These are phyloP conservation scores for Pyricularia sp. DNA, from an alignment of 2,329 filamentous ascomycete genomes.

Conservation along the genomic window DNA sequence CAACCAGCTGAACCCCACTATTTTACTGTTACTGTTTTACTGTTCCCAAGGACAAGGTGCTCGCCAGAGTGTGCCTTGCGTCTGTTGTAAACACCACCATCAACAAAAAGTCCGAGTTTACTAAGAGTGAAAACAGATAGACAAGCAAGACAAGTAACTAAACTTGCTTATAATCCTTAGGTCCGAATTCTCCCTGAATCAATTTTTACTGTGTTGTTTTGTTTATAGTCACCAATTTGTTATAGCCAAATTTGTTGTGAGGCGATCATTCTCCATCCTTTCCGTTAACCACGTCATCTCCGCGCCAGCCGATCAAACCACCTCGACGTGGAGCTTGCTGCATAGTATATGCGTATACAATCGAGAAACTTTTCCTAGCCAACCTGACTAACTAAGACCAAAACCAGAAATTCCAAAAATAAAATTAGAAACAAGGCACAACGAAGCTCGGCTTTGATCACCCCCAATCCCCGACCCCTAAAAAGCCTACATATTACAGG, in stretches of 20 bases:
- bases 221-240: not conserved
- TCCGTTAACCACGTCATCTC: not conserved
- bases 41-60: not conserved
- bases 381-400: not conserved
- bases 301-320: not conserved
- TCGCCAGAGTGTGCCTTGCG: not conserved
- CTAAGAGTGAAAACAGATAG: not conserved
- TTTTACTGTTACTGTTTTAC: not conserved
- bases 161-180: not conserved
- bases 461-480: not conserved
- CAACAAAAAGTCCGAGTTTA: not conserved
- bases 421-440: not conserved
- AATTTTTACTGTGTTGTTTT: too few species aligned
- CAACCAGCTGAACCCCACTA: not conserved
- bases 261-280: not conserved
- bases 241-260: not conserved
- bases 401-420: not conserved
- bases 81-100: not conserved
- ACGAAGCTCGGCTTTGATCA: not conserved
- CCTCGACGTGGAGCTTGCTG: not conserved
- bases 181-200: too few species aligned
- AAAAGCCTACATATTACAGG: not conserved
- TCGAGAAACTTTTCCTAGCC: not conserved
- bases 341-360: not conserved
- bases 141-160: not conserved